phyloP scores from a whole-genome alignment of 2,329 filamentous ascomycete genomes.

The Sporothrix pseudoabietina region DNA sequence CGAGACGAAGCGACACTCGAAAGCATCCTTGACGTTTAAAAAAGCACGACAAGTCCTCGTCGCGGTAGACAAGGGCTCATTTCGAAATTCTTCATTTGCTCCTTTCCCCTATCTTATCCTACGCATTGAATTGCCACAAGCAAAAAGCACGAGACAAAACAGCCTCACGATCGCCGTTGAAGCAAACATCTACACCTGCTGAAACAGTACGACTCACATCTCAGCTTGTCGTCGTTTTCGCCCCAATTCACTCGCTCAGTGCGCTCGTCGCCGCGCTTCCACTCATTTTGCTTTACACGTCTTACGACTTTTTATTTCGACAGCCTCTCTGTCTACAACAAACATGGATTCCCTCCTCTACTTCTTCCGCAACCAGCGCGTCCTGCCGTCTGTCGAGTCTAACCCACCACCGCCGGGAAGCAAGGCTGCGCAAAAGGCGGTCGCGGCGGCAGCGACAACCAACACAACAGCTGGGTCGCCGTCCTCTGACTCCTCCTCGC shows the following conservation, averaged over 20 bases:
- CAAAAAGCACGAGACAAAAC: background rate
- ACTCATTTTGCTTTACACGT: background rate
- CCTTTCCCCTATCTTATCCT: slow-evolving; percentile 9
- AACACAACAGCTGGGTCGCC: background rate
- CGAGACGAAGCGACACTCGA: background rate
- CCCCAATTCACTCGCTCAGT: background rate
- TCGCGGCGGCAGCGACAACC: background rate
- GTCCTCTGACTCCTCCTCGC: background rate
- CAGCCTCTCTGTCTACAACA: background rate
- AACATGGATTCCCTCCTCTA: slow-evolving; percentile 27
- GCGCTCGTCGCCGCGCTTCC: background rate
- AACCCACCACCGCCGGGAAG: background rate
- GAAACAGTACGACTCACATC: background rate
- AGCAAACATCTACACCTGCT: background rate
- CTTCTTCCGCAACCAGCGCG: slow-evolving; percentile 26
- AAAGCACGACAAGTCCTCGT: background rate
- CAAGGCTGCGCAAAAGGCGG: background rate
- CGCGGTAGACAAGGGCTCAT: background rate
- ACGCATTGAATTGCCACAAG: background rate
- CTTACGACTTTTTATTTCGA: background rate
- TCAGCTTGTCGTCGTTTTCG: background rate
- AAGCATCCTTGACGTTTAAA: background rate
- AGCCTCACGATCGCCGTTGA: background rate
- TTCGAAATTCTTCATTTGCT: slow-evolving; percentile 6
- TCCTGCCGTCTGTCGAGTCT: slow-evolving; percentile 14